Evolutionary conservation across 257 asterid genomes (phyloP).

Genomic region (Eustoma russellianum): DNA sequence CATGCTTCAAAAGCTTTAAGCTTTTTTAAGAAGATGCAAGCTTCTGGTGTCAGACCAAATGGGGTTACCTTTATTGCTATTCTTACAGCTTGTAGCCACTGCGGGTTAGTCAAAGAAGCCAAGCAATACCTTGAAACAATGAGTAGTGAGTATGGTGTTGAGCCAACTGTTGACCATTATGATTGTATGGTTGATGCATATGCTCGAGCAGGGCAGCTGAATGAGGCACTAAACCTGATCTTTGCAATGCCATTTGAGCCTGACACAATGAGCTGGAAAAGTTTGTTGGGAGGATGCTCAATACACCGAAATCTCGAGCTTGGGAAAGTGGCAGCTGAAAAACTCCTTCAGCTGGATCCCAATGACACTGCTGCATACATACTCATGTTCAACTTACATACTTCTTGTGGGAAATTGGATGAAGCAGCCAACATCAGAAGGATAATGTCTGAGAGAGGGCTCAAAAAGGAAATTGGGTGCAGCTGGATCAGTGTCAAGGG

Average conservation of each 20-base stretch:
- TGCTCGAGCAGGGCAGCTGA: conserved; percentile 38
- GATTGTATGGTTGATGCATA: conserved; percentile 42
- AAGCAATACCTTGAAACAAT: conserved; percentile 25
- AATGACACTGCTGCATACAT: conserved; percentile 41
- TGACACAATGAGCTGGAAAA: conserved; percentile 56
- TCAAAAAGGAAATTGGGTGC: conserved; percentile 39
- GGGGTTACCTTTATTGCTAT: conserved; percentile 37
- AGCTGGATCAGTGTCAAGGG: conserved; percentile 47
- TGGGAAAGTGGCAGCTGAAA: conserved; percentile 45
- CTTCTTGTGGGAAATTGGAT: conserved; percentile 26
- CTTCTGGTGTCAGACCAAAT: conserved; percentile 26
- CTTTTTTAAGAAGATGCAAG: conserved; percentile 31
- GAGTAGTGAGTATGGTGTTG: conserved; percentile 28
- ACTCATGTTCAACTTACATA: conserved; percentile 43
- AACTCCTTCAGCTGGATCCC: conserved; percentile 43
- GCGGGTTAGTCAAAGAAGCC: conserved; percentile 39
- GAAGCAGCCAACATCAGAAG: conserved; percentile 38
- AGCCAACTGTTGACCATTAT: conserved; percentile 35
- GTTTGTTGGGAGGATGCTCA: conserved; percentile 43
- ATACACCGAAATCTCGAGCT: conserved; percentile 36
- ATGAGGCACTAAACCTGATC: conserved; percentile 32
- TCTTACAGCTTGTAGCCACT: conserved; percentile 52
- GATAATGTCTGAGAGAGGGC: conserved; percentile 33
- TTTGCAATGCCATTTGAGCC: conserved; percentile 37
- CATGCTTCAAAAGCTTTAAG: conserved; percentile 31